Evolutionary conservation across 768 basidiomycete genomes (phyloP).

Genomic region (Lactifluus echinatus): DNA sequence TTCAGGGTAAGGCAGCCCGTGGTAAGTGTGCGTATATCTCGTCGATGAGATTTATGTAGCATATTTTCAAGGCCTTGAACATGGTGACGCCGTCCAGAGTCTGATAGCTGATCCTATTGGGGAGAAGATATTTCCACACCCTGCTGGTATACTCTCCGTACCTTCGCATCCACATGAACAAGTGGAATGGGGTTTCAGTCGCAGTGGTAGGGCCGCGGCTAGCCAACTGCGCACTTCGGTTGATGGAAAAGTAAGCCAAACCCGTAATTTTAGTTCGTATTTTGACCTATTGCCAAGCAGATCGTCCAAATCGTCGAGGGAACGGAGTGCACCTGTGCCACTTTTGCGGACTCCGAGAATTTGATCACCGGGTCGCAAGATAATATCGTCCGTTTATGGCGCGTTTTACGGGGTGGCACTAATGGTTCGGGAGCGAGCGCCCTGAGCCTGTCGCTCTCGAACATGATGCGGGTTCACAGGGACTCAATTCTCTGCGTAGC

Average conservation of each 20-base stretch:
- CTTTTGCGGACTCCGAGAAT: conserved; percentile 63
- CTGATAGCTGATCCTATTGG: conserved; percentile 51
- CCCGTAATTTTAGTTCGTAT: background rate
- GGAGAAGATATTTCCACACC: conserved; percentile 53
- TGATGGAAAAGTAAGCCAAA: conserved; percentile 47
- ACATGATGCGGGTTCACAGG: conserved; percentile 76
- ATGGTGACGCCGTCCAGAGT: conserved; percentile 36
- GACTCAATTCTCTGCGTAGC: conserved; percentile 58
- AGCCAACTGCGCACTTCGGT: conserved; percentile 53
- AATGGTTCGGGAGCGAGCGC: conserved; percentile 18
- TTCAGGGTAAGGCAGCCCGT: conserved; percentile 49
- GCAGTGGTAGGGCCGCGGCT: conserved; percentile 29
- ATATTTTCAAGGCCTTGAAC: conserved; percentile 38
- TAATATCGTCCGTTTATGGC: conserved; percentile 81
- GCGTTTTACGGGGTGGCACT: conserved; percentile 35
- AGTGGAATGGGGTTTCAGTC: conserved; percentile 53
- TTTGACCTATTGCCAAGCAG: conserved; percentile 30
- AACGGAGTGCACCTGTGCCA: conserved; percentile 61
- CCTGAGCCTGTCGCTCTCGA: conserved; percentile 36
- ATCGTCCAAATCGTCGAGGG: conserved; percentile 72
- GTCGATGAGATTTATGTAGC: background rate
- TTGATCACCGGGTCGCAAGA: conserved; percentile 77
- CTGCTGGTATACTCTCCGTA: conserved; percentile 45
- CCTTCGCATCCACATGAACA: conserved; percentile 60
- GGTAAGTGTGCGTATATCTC: conserved; percentile 30